Base-by-base conservation (phyloP, 176 grass and related monocot genomes). In the Saccharum officinarum region DNA sequence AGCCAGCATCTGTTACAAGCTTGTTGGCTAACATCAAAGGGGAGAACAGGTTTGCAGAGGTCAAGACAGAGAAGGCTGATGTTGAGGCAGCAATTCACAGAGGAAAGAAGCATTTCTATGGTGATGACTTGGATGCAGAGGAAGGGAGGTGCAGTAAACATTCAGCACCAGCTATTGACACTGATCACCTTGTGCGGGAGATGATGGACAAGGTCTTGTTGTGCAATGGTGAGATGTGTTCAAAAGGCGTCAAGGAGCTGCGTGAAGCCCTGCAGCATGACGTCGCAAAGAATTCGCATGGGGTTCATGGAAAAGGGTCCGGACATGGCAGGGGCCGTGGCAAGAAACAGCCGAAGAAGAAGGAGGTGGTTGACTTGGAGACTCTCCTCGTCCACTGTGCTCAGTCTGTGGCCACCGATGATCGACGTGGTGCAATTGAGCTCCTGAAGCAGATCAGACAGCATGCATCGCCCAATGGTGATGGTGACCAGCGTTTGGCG, bases 361-460 rank as follows among this genome's bases (percentile, higher is more conserved):
- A 95, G 61, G 87, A 95, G 69, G 90, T 96, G 33, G 84, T 99
- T 5, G 97, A 99, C 87, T 75, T 99, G 61, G 82, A 87, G 63
- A 96, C 93, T n/a, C 90, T 99, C 36, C 91, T 99, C 14, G 86
- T 90, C 10, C 94, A 95, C 79, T 99, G 97, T 22, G 93, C 97
- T 33, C 97, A 99, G 84, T 83, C 93, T 40, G 97, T 99, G 26
- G 84, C 93, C 38, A 89, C 86, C 17, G 93, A 91, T 75, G 93
- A 99, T 39, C 81, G 84, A 22, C 84, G 86, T 26, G 87, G 82
- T 79, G 93, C 97, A 16, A 85, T 69, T 2, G 93, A 96, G 18
- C 71, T 99, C 11, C 85, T 99, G 69, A 99, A 86, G 85, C 97
- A 99, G 82, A 92, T 99, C 83, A 99, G 97, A 26, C 93, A 92